A percentile compares a stretch with the other conserved stretches of the same genome.
Evolutionary conservation across 1,284 basidiomycete species (phyloP).

Genomic region (Pyrrhoderma lamaoense): DNA sequence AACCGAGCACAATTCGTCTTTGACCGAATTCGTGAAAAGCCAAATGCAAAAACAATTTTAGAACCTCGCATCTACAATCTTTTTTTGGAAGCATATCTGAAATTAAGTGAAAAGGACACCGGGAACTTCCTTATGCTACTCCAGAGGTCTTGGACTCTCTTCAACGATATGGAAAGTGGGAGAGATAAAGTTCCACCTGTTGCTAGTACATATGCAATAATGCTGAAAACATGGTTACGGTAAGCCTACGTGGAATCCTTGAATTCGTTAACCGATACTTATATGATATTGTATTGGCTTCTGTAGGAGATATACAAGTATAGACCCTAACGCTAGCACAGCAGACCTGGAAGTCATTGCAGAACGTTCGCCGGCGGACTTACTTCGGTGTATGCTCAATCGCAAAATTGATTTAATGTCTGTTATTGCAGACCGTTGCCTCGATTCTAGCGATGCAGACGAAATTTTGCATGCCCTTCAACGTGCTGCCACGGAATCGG

Average conservation of each 20-base stretch:
- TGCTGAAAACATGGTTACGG: conserved; percentile 53
- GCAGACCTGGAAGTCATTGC: background rate
- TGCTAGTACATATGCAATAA: conserved; percentile 58
- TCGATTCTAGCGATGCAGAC: conserved; percentile 45
- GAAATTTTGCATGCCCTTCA: conserved; percentile 51
- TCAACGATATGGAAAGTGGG: conserved; percentile 45
- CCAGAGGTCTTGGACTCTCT: conserved; percentile 51
- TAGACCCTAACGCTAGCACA: background rate
- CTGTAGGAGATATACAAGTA: too few relatives aligned
- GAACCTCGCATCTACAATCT: conserved; percentile 41
- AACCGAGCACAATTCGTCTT: conserved; percentile 64
- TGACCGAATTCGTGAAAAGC: conserved; percentile 42
- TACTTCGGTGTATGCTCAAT: conserved; percentile 44
- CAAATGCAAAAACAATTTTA: conserved; percentile 30
- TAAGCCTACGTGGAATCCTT: conserved; percentile 21
- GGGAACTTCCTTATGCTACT: conserved; percentile 30
- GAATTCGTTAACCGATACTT: too few relatives aligned
- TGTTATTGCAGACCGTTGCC: conserved; percentile 51
- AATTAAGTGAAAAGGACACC: conserved; percentile 46
- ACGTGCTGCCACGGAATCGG: conserved; percentile 49
- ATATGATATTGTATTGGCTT: too few relatives aligned
- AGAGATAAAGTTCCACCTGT: conserved; percentile 43
- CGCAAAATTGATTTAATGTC: conserved; percentile 44
- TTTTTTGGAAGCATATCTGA: conserved; percentile 56
- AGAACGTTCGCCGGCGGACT: conserved; percentile 25